phyloP scores from a whole-genome alignment of 2,329 filamentous ascomycete species.

The Pseudogymnoascus sp. region DNA sequence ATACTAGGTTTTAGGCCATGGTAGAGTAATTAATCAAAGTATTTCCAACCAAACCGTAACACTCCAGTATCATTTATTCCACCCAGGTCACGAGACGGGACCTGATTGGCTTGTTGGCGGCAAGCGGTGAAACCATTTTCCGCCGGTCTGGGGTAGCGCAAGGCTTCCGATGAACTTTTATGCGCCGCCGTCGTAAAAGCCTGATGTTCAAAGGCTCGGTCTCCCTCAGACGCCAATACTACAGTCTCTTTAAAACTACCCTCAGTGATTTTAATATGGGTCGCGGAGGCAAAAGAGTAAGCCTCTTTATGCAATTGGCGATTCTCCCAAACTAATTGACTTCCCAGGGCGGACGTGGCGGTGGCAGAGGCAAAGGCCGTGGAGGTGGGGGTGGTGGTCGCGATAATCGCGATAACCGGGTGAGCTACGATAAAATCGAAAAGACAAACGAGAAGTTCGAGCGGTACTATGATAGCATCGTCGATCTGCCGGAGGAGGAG shows the following conservation, averaged over 20 bases:
- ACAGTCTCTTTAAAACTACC: not conserved
- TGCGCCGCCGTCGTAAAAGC: slow-evolving; percentile 6
- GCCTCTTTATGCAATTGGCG: not conserved
- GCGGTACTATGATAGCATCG: slow-evolving; percentile 73
- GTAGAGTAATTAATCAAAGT: not conserved
- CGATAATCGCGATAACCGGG: slow-evolving; percentile 33
- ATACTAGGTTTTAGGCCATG: not conserved
- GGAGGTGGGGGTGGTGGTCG: slow-evolving; percentile 32
- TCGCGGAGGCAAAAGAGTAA: slow-evolving; percentile 15
- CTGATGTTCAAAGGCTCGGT: slow-evolving; percentile 8
- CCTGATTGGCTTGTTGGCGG: not conserved
- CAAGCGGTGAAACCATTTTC: not conserved
- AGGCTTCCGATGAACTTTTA: slow-evolving; percentile 11
- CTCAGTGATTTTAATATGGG: slow-evolving; percentile 8
- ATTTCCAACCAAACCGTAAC: not conserved
- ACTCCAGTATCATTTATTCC: not conserved
- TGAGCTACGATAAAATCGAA: slow-evolving; percentile 48
- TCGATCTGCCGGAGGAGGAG: slow-evolving; percentile 71
- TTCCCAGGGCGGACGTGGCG: slow-evolving; percentile 16
- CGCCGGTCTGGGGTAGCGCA: slow-evolving; percentile 5
- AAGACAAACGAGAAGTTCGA: slow-evolving; percentile 83
- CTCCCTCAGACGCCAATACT: not conserved
- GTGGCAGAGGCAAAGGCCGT: slow-evolving; percentile 20
- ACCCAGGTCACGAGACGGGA: not conserved
- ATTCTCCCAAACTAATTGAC: slow-evolving; percentile 2